A percentile compares a stretch with the other conserved stretches of the same genome.
These are phyloP conservation scores for Apiospora hydei DNA, from an alignment of 2,329 filamentous ascomycete species.

Conservation along the genomic window DNA sequence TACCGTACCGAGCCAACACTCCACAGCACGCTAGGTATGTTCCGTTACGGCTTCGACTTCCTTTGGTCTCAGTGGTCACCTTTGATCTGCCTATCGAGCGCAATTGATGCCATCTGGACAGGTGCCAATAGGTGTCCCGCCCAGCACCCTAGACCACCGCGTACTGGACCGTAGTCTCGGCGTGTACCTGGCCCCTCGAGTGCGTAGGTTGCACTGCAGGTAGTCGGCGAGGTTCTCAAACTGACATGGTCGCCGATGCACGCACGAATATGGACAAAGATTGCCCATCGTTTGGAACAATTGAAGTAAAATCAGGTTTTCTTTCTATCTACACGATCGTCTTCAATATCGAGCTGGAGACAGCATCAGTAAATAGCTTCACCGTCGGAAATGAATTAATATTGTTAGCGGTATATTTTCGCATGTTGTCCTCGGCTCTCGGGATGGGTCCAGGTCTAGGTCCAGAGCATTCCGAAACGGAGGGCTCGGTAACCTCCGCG, in stretches of 20 bases:
- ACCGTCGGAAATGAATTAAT: conserved; percentile 3
- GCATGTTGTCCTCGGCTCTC: background rate
- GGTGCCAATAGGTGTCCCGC: background rate
- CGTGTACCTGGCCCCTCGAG: background rate
- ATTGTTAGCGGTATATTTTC: background rate
- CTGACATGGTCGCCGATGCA: conserved; percentile 17
- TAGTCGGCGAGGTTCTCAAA: conserved; percentile 17
- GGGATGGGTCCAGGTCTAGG: background rate
- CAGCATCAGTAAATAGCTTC: background rate
- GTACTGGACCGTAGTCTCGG: background rate
- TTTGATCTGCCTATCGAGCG: too few relatives aligned
- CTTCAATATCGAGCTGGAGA: background rate
- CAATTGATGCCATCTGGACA: background rate
- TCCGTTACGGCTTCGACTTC: background rate
- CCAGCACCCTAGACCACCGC: background rate
- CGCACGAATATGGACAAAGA: background rate
- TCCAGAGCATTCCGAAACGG: conserved; percentile 4
- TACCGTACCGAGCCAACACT: background rate
- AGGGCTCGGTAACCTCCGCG: background rate
- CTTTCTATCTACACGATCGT: background rate
- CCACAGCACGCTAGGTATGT: conserved; percentile 5
- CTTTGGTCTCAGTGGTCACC: background rate
- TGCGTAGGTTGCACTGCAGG: background rate
- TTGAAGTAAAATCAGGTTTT: background rate
- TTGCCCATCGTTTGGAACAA: background rate